These are phyloP conservation scores for Scorias spongiosa DNA, from an alignment of 2,329 filamentous ascomycete species.

Conservation along the genomic window DNA sequence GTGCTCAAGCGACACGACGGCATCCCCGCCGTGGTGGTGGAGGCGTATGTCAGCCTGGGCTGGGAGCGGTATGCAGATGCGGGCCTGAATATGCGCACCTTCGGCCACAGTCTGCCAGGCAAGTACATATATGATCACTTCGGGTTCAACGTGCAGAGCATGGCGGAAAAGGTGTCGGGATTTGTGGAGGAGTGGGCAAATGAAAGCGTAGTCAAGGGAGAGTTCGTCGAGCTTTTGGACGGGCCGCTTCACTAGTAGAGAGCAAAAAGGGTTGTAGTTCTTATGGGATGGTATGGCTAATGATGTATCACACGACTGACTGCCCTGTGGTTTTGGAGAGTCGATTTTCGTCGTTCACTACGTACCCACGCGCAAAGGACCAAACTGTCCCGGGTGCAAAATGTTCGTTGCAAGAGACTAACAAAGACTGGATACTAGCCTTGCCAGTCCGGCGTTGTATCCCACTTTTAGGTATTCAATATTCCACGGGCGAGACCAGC, in stretches of 20 bases:
- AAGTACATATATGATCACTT: constrained; percentile 41
- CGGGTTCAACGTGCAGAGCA: constrained; percentile 34
- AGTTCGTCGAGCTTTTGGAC: background rate
- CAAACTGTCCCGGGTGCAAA: too few species aligned
- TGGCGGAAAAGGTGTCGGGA: constrained; percentile 26
- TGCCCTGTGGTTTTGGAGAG: too few species aligned
- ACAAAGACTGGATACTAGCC: too few species aligned
- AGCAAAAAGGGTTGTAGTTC: too few species aligned
- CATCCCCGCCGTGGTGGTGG: constrained; percentile 36
- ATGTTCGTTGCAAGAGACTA: too few species aligned
- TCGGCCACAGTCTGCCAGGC: constrained; percentile 42
- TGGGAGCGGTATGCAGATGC: constrained; percentile 49
- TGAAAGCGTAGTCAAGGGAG: constrained; percentile 22
- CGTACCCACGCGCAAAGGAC: too few species aligned
- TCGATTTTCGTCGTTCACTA: too few species aligned
- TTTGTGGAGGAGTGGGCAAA: constrained; percentile 23
- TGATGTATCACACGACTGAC: too few species aligned
- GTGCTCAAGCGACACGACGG: constrained; percentile 29
- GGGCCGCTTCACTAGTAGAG: background rate
- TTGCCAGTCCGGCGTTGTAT: too few species aligned
- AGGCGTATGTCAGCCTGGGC: constrained; percentile 42
- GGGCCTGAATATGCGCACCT: constrained; percentile 37
- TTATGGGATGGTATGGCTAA: too few species aligned
- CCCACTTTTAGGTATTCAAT: too few species aligned
- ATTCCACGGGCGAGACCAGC: too few species aligned